A percentile compares a stretch with the other conserved stretches of the same genome.
Conservation (phyloP, 1,284 basidiomycete genomes). For the Rhodotorula sp. region DNA sequence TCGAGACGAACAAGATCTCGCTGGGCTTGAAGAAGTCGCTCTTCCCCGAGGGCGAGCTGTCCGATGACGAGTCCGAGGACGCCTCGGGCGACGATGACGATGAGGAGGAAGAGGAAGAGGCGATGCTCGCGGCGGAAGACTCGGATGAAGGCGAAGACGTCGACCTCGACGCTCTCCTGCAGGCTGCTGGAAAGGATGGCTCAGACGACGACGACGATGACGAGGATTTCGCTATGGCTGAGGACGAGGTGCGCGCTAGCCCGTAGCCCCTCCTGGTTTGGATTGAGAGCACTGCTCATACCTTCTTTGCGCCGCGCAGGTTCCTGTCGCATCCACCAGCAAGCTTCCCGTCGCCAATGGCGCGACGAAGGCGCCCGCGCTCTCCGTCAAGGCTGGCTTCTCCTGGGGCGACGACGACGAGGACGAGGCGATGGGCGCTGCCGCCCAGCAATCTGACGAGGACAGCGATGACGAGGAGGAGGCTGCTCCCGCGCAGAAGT, state of each 20-base stretch:
- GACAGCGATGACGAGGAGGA: slow-evolving; percentile 48
- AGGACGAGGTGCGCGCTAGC: slow-evolving; percentile 33
- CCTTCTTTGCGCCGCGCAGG: neutral
- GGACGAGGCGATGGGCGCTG: slow-evolving; percentile 43
- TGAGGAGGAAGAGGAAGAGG: slow-evolving; percentile 46
- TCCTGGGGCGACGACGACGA: slow-evolving; percentile 54
- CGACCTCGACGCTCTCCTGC: slow-evolving; percentile 17
- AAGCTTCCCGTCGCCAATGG: slow-evolving; percentile 24
- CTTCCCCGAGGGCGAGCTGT: slow-evolving; percentile 57
- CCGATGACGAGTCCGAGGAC: slow-evolving; percentile 9
- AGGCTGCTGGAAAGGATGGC: slow-evolving; percentile 25
- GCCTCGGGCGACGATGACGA: slow-evolving; percentile 28
- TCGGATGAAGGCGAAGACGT: slow-evolving; percentile 41
- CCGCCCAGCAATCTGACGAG: slow-evolving; percentile 39
- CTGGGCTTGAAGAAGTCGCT: slow-evolving; percentile 84
- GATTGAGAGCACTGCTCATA: neutral
- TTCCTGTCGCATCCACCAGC: slow-evolving; percentile 37
- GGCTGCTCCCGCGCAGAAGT: slow-evolving; percentile 31
- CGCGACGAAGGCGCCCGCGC: slow-evolving; percentile 39
- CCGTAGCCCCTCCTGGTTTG: neutral
- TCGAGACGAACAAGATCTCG: slow-evolving; percentile 70
- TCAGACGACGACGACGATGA: slow-evolving; percentile 44
- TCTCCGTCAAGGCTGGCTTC: slow-evolving; percentile 54
- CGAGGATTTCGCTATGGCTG: slow-evolving; percentile 39
- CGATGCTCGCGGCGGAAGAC: slow-evolving; percentile 53